phyloP scores from a whole-genome alignment of 495 filamentous ascomycete genomes.

The Lophiostoma macrostomum region DNA sequence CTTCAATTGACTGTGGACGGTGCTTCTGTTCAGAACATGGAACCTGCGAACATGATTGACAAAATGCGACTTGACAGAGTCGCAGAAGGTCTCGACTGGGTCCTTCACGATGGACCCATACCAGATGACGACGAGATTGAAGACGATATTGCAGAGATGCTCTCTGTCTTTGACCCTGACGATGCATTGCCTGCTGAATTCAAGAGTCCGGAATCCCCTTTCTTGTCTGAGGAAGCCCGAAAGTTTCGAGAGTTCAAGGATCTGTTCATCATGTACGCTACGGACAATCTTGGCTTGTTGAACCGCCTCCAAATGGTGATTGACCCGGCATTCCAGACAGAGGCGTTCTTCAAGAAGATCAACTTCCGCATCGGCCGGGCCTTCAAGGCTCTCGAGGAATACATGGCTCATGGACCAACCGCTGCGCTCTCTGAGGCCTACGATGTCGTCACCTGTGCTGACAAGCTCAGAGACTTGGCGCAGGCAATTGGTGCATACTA shows the following conservation, averaged over 20 bases:
- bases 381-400: constrained; percentile 29
- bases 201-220: constrained; percentile 1
- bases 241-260: constrained; percentile 29
- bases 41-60: constrained; percentile 20
- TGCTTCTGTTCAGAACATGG: constrained; percentile 15
- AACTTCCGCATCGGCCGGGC: constrained; percentile 17
- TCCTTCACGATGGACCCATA: constrained; percentile 10
- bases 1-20: constrained; percentile 22
- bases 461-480: constrained; percentile 13
- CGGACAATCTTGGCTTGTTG: constrained; percentile 19
- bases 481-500: constrained; percentile 15
- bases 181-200: constrained; percentile 25
- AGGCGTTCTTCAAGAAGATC: constrained; percentile 32
- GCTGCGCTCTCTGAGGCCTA: background rate
- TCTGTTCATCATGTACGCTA: constrained; percentile 21
- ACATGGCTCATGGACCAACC: constrained; percentile 20
- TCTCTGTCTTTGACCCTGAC: constrained; percentile 37
- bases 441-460: constrained; percentile 26
- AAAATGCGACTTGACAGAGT: constrained; percentile 9
- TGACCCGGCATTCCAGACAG: constrained; percentile 21
- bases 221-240: constrained; percentile 2
- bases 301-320: constrained; percentile 15
- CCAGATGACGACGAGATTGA: constrained; percentile 16
- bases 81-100: constrained; percentile 18
- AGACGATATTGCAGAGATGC: constrained; percentile 24